Evolutionary conservation across 148 eudicot genomes (phyloP), one percentile per base, ranked within the genome.

Genomic region (Drosera capensis): DNA sequence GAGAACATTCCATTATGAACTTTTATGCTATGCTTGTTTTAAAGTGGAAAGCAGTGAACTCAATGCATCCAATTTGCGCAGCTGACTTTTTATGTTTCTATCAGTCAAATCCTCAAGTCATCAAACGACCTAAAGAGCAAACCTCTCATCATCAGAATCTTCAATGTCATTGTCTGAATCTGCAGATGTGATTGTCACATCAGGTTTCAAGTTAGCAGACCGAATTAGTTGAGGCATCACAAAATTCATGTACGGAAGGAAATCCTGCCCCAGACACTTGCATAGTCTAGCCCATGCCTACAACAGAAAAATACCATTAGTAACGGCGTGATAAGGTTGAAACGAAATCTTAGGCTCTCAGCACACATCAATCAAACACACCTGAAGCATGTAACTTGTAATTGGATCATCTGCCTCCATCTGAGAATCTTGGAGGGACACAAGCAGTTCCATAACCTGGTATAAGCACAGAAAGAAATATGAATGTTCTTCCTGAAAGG

Each of bases 271-370:
- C 50, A 90, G 56, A 64, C 97, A 90, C 72, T 90, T 90, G 95
- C 97, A 90, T 21, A 90, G 95, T 62, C 97, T 71, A 39, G 97
- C 97, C 97, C 97, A 90, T 44, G 97, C 97, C 97, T 90, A 54
- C 41, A 57, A 56, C 20, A 55, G 23, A 48, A 45, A 17, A 23
- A n/a, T n/a, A n/a, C n/a, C 29, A 60, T 21, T 36, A 37, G 9
- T 11, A 23, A 14, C 18, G 4, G 46, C 13, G 23, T 8, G 17
- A 25, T 11, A 21, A 37, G 14, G 5, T 14, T 20, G 17, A 5
- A 2, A 18, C 2, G 15, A 22, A 16, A 18, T 35, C 2, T 26
- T 11, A 21, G 28, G 14, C 18, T 21, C 31, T 42, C 23, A 30
- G 12, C 24, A 20, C 40, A 23, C 14, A 26, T 37, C 31, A 26